Base-by-base conservation (phyloP, 352 stramenopile species). In the Globisporangium lucens region DNA sequence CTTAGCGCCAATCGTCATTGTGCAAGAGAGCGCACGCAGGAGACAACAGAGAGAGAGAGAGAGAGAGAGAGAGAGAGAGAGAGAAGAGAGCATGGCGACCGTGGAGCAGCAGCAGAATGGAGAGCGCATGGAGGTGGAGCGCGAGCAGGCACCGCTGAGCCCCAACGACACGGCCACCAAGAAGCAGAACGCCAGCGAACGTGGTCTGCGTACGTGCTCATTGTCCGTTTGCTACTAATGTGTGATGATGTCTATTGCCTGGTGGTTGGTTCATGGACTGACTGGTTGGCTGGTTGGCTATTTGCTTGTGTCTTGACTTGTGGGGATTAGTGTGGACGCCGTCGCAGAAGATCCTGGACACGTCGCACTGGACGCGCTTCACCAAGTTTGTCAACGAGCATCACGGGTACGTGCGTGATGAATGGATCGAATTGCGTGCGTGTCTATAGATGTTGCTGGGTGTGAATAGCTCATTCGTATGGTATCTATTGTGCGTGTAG, bases 321-420 rank as follows among this genome's bases (percentile, higher is more conserved):
- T 49, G 43, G 13, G 12, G 13, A 56, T 56, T 24, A 91, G 83
- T 90, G 64, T 92, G 83, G 84, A 82, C 63, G 41, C 84, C 82
- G 8, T 68, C 82, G 29, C 66, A 74, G 53, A 56, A 75, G 49
- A 68, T 89, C 33, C 56, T 89, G 41, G 73, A 76, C 35, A 72
- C 71, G 15, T 90, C 82, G 43, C 77, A 92, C 55, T 90, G 82
- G 84, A 90, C 80, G 58, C 78, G 78, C 60, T 92, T 92, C 68
- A 87, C 82, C 63, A 63, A 74, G 33, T 74, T 79, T 58, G 76
- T 91, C n/a, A 90, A 89, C 73, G 47, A 80, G 22, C 69, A 77
- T 27, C 73, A 88, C 57, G 67, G 75, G 83, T 91, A 63, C 47
- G 73, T 91, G 64, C 47, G 73, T 70, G 20, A 4, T 27, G 2